phyloP scores from a whole-genome alignment of 202 grass and related monocot genomes.

The Hordeum pubiflorum region DNA sequence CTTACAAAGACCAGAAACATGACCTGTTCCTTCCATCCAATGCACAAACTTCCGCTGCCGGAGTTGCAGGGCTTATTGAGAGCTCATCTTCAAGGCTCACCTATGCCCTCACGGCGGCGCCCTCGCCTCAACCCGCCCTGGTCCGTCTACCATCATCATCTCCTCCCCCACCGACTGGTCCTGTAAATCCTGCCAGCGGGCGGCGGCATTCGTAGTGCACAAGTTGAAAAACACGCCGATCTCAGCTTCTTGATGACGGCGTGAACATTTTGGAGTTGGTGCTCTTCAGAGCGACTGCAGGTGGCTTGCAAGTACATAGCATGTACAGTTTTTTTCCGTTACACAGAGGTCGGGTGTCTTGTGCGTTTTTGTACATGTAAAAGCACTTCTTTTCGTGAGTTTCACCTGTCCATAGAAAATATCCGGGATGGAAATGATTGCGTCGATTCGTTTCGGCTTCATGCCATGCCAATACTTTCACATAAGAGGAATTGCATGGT shows the following conservation, averaged over 20 bases:
- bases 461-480: slow-evolving; percentile 2
- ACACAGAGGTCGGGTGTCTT: slow-evolving; percentile 19
- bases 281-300: neutral
- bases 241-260: neutral
- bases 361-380: slow-evolving; percentile 46
- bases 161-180: slow-evolving; percentile 29
- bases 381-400: slow-evolving; percentile 32
- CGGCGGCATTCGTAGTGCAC: slow-evolving; percentile 34
- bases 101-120: slow-evolving; percentile 80
- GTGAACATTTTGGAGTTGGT: neutral
- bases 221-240: neutral
- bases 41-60: slow-evolving; percentile 80
- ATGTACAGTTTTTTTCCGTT: slow-evolving; percentile 54
- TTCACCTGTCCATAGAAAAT: slow-evolving; percentile 42
- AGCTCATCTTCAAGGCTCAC: slow-evolving; percentile 78
- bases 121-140: slow-evolving; percentile 54
- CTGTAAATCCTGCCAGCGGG: slow-evolving; percentile 42
- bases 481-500: neutral
- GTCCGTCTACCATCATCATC: slow-evolving; percentile 55
- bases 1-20: slow-evolving; percentile 98
- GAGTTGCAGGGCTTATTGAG: slow-evolving; percentile 93
- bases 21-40: slow-evolving; percentile 96
- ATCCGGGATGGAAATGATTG: slow-evolving; percentile 11
- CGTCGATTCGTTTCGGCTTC: slow-evolving; percentile 19
- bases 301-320: slow-evolving; percentile 44